Base-by-base conservation (phyloP, 768 basidiomycete species). In the Tylopilus subfusipes region DNA sequence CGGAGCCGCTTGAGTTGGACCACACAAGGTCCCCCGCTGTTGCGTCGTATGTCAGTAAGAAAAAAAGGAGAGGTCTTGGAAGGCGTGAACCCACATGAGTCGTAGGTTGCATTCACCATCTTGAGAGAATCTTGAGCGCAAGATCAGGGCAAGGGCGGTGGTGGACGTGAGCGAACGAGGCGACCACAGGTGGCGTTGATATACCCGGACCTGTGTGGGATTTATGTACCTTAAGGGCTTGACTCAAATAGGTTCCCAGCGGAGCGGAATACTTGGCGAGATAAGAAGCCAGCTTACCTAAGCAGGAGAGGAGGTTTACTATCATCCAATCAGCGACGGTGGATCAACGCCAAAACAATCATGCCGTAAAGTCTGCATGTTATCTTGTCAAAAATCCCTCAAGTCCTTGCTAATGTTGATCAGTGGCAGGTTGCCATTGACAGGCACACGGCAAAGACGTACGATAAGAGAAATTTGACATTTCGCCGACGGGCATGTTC, bases 31-130 rank as follows among this genome's bases (percentile, higher is more conserved):
- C 73, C 10, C 71, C 74, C 30, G 79, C 77, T 78, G 60, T 2
- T 40, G 21, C 24, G 22, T 29, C 8, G 9, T 24, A 43, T 3
- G 33, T 63, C 12, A 52, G 24, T 13, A 4, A 50, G 39, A 47
- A 40, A 36, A 30, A 18, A 38, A 19, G n/a, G n/a, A 38, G 36
- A 7, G 36, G n/a, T 38, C 13, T 3, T 4, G 16, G 8, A 13
- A 13, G 12, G 3, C 4, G 2, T 30, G 39, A 24, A 60, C 75
- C 57, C 25, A 76, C 77, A 75, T 14, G 67, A 53, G 39, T 76
- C 72, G 62, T 74, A 79, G 45, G 75, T 75, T 25, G 66, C 71
- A 63, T 79, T 78, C 57, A 76, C 76, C 75, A 76, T 76, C 47
- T 56, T 61, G n/a, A 18, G 14, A 46, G 18, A 21, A 31, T 38